Base-by-base conservation (phyloP, 2,329 filamentous ascomycete species). In the Fusarium xylarioides region DNA sequence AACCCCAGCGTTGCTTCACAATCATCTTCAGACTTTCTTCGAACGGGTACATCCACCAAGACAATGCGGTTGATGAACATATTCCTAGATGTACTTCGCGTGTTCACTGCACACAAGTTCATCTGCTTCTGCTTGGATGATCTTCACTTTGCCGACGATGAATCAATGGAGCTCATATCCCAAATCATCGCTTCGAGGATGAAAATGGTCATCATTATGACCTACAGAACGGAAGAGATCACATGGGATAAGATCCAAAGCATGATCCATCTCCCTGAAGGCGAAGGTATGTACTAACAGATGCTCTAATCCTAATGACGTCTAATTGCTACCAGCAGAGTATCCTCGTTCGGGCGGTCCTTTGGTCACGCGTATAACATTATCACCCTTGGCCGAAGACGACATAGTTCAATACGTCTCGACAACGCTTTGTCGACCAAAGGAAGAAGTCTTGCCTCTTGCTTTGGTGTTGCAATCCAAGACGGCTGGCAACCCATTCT, bases 41-140 rank as follows among this genome's bases (percentile, higher is more conserved):
- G 89, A 37, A 83, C 86, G 6, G 89, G 89, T 37, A 82, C 85
- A 2, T 86, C 89, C 10, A 90, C 88, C 16, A 91, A 91, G 78
- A 89, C 86, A 4, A 92, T 94, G 73, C 91, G 94, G 18, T 88
- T 97, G 63, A 93, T 95, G 87, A 95, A 95, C 78, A 95, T 93
- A 3, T 95, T 97, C 76, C 84, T 97, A 50, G 95, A 98, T 74
- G 92, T 97, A 15, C 82, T 98, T 56, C 90, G 93, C 58, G 89
- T 97, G 46, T 91, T 98, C 62, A 92, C 94, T 1, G 87, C 91
- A 26, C 91, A 95, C 79, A 96, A 95, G 76, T 91, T 97, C 76
- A 95, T 97, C 60, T 97, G 94, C 78, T 91, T 97, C 75, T 95
- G 91, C 76, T 83, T 98, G 34, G 95, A 98, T 78, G 95, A 98